Evolutionary conservation across 2,329 filamentous ascomycete species (phyloP).

Genomic region (Rhynchosporium agropyri): DNA sequence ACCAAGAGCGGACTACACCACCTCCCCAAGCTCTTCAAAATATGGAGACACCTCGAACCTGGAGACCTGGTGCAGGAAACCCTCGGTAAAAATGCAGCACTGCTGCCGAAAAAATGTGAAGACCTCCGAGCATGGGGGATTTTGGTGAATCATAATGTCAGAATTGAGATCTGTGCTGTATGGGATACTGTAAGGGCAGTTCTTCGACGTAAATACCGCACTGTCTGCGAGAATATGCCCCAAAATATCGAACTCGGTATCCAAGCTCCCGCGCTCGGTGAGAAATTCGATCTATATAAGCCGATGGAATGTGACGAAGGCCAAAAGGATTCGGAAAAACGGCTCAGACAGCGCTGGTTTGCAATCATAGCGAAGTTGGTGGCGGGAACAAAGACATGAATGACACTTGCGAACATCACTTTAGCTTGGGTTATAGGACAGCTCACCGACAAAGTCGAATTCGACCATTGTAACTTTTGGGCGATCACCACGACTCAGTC

Average conservation of each 20-base stretch:
- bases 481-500: conserved; percentile 16
- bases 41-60: conserved; percentile 13
- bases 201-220: neutral
- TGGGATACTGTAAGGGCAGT: conserved; percentile 22
- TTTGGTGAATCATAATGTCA: neutral
- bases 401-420: conserved; percentile 47
- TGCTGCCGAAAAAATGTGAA: neutral
- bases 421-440: conserved; percentile 49
- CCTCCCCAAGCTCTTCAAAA: conserved; percentile 16
- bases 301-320: conserved; percentile 43
- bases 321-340: neutral
- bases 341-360: conserved; percentile 47
- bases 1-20: conserved; percentile 37
- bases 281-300: conserved; percentile 44
- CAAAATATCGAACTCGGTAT: conserved; percentile 48
- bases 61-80: neutral
- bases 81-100: neutral
- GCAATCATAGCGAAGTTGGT: conserved; percentile 49
- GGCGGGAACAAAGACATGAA: conserved; percentile 46
- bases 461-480: conserved; percentile 13
- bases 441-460: conserved; percentile 16
- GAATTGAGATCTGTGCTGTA: conserved; percentile 20
- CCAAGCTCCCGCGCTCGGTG: conserved; percentile 51
- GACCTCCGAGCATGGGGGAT: neutral
- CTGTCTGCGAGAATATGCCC: conserved; percentile 7